Percentiles rank a stretch among this genome's conserved stretches.
Conservation (phyloP, 768 basidiomycete species). For the Lepiota brunneoincarnata region DNA sequence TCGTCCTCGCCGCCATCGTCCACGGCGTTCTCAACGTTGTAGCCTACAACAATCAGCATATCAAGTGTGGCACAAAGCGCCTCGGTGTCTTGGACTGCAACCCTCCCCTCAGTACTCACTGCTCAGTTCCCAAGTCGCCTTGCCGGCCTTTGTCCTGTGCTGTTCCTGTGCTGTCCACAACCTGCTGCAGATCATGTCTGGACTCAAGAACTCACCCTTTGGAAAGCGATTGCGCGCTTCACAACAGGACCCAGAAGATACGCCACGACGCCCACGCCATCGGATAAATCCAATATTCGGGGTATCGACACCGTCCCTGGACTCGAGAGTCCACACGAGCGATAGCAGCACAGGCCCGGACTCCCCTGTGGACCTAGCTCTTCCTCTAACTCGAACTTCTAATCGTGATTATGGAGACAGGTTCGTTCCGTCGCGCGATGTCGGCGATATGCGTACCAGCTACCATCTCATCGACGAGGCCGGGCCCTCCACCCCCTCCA, state of each 20-base stretch:
- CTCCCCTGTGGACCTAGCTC: constrained; percentile 31
- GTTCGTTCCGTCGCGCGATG: constrained; percentile 67
- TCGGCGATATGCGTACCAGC: constrained; percentile 61
- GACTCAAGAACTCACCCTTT: constrained; percentile 82
- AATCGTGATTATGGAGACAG: constrained; percentile 53
- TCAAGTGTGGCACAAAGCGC: too few relatives aligned
- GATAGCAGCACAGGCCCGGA: constrained; percentile 49
- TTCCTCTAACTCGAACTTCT: background rate
- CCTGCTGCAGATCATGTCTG: constrained; percentile 48
- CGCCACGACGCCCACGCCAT: constrained; percentile 23
- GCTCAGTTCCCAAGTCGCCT: too few relatives aligned
- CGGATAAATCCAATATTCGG: constrained; percentile 48
- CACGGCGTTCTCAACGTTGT: too few relatives aligned
- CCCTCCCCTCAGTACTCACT: too few relatives aligned
- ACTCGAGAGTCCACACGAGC: constrained; percentile 51
- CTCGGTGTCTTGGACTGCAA: too few relatives aligned
- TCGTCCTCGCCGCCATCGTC: too few relatives aligned
- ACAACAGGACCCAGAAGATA: constrained; percentile 58
- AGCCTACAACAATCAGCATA: too few relatives aligned
- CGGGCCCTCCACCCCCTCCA: constrained; percentile 55
- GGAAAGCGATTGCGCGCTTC: constrained; percentile 79
- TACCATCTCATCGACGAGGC: constrained; percentile 64
- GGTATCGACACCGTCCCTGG: constrained; percentile 54
- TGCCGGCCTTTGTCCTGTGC: too few relatives aligned
- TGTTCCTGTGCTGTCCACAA: too few relatives aligned